phyloP scores from a whole-genome alignment of 768 basidiomycete species.

The Suillus placidus region DNA sequence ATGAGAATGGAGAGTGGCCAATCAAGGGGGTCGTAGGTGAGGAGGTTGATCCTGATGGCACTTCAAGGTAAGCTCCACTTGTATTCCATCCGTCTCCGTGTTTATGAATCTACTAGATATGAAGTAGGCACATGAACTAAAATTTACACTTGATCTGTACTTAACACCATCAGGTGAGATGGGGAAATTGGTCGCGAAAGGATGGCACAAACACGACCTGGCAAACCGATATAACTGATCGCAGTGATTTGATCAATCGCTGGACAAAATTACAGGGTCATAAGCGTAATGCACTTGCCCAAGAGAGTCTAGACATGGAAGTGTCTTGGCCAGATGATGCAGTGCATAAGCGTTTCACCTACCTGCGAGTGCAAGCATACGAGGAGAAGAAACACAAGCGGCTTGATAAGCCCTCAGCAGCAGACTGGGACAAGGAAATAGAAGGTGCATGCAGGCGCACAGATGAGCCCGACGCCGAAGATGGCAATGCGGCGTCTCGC shows the following conservation, averaged over 20 bases:
- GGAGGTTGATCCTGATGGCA: slow-evolving; percentile 34
- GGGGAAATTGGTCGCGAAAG: slow-evolving; percentile 52
- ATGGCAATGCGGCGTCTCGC: slow-evolving; percentile 15
- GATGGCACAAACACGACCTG: slow-evolving; percentile 62
- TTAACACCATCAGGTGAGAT: slow-evolving; percentile 45
- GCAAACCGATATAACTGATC: slow-evolving; percentile 35
- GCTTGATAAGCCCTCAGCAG: slow-evolving; percentile 15
- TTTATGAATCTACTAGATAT: slow-evolving; percentile 28
- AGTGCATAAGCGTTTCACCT: slow-evolving; percentile 46
- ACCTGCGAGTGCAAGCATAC: slow-evolving; percentile 46
- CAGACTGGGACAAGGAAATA: slow-evolving; percentile 32
- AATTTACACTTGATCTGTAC: not conserved
- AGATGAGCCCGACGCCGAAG: slow-evolving; percentile 32
- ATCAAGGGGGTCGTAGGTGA: slow-evolving; percentile 33
- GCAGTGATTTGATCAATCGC: slow-evolving; percentile 19
- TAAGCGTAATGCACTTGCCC: slow-evolving; percentile 33
- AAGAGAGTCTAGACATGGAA: slow-evolving; percentile 39
- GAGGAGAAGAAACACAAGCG: slow-evolving; percentile 43
- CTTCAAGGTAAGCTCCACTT: slow-evolving; percentile 22
- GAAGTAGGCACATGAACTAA: slow-evolving; percentile 26
- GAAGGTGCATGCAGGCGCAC: slow-evolving; percentile 19
- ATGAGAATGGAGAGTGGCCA: slow-evolving; percentile 36
- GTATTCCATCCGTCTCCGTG: not conserved
- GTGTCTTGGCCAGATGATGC: slow-evolving; percentile 44
- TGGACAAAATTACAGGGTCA: slow-evolving; percentile 41